These are phyloP conservation scores for Quercus suber DNA, from an alignment of 306 rosid genomes.

Conservation along the genomic window DNA sequence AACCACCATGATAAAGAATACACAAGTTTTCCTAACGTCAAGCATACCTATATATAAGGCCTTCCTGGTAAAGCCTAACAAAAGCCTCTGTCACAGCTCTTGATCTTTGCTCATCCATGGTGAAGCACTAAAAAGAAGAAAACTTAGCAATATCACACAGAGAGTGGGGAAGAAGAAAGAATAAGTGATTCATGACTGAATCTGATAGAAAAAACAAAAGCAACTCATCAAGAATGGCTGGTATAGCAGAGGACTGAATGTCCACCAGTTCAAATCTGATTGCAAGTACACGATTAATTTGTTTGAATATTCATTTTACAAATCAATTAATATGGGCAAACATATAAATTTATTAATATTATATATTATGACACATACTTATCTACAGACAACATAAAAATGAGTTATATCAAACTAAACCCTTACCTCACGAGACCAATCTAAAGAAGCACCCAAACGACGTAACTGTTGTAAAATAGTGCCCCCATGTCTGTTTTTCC, in stretches of 20 bases:
- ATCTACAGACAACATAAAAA: background rate
- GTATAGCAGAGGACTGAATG: too few species aligned
- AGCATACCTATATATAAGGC: conserved; percentile 79
- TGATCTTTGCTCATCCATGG: conserved; percentile 91
- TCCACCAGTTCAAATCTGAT: too few species aligned
- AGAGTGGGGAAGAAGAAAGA: background rate
- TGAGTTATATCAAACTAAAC: background rate
- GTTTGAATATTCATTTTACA: too few species aligned
- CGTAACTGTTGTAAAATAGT: conserved; percentile 81
- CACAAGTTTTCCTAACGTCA: conserved; percentile 3
- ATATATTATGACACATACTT: too few species aligned
- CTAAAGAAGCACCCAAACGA: conserved; percentile 89
- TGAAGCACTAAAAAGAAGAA: conserved; percentile 65
- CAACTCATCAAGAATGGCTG: background rate
- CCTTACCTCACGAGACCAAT: conserved; percentile 96
- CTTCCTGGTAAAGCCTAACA: conserved; percentile 70
- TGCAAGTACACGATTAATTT: too few species aligned
- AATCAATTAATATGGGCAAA: too few species aligned
- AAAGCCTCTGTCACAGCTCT: conserved; percentile 92
- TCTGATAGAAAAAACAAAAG: background rate
- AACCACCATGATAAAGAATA: conserved; percentile 1
- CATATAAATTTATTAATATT: too few species aligned
- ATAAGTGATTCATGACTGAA: background rate
- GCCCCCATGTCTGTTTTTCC: conserved; percentile 85
- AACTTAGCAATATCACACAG: background rate